Conservation (phyloP, 208 protist species). For the Angomonas ambiguus region DNA sequence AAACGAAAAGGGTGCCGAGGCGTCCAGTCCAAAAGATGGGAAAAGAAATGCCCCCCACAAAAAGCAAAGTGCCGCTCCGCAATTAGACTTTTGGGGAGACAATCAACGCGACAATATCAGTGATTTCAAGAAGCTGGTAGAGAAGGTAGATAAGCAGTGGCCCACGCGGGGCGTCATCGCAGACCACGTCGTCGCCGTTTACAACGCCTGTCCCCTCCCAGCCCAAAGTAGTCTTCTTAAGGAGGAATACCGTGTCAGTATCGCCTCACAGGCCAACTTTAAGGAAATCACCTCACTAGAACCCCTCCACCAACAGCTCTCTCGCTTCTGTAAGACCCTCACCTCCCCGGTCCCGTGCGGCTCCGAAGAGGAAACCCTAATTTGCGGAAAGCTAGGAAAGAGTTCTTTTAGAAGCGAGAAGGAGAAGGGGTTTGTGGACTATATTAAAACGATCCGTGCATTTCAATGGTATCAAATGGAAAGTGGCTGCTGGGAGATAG, state of each 20-base stretch:
- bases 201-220: neutral
- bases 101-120: conserved; percentile 43
- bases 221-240: neutral
- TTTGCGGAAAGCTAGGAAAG: conserved; percentile 24
- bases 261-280: conserved; percentile 8
- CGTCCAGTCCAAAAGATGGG: neutral
- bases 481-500: conserved; percentile 27
- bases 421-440: neutral
- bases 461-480: conserved; percentile 25
- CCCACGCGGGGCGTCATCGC: conserved; percentile 2
- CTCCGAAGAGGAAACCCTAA: conserved; percentile 35
- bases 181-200: neutral
- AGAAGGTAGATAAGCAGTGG: conserved; percentile 33
- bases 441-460: neutral
- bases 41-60: conserved; percentile 1
- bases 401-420: neutral
- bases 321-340: conserved; percentile 42
- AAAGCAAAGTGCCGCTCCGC: neutral
- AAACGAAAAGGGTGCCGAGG: conserved; percentile 3
- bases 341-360: conserved; percentile 29
- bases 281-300: conserved; percentile 20
- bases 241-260: conserved; percentile 18
- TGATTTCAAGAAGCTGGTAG: conserved; percentile 42
- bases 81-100: conserved; percentile 46
- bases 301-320: conserved; percentile 34